Percentiles rank a stretch among this genome's conserved stretches.
phyloP scores from a whole-genome alignment of 129 eudicot genomes.

The Centrapalus pauciflorus region DNA sequence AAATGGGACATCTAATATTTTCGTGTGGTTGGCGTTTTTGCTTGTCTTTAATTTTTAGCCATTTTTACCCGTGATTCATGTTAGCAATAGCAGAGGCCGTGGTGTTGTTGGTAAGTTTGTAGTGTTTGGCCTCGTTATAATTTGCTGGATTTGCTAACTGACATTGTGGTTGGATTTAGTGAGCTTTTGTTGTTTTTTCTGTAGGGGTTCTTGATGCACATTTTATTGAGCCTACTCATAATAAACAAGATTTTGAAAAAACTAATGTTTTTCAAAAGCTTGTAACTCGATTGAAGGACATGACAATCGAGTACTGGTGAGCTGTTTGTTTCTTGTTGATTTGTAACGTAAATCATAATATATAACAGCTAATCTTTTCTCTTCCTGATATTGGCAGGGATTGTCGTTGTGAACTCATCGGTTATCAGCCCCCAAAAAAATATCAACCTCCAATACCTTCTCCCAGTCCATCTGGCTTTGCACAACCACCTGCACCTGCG shows the following conservation, averaged over 20 bases:
- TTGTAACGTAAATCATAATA: background rate
- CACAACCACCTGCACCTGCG: conserved; percentile 15
- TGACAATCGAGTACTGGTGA: conserved; percentile 65
- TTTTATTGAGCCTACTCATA: conserved; percentile 55
- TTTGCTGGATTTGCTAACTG: background rate
- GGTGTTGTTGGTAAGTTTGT: conserved; percentile 40
- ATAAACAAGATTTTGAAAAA: conserved; percentile 69
- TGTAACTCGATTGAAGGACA: conserved; percentile 45
- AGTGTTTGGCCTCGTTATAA: background rate
- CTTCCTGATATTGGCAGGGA: conserved; percentile 48
- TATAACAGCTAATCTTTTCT: background rate
- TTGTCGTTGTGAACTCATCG: conserved; percentile 62
- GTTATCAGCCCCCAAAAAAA: conserved; percentile 43
- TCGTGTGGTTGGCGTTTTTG: background rate
- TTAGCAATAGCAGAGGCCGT: conserved; percentile 17
- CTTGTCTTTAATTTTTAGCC: conserved; percentile 28
- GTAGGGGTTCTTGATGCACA: conserved; percentile 65
- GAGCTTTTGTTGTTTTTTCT: conserved; percentile 2
- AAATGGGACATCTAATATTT: background rate
- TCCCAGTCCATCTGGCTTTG: conserved; percentile 3
- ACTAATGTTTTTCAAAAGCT: conserved; percentile 60
- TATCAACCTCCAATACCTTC: conserved; percentile 19
- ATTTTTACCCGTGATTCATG: conserved; percentile 26
- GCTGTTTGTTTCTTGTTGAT: conserved; percentile 5
- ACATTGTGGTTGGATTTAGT: background rate